A percentile compares a stretch with the other conserved stretches of the same genome.
These are phyloP conservation scores for Ogataea salicorniae DNA, from an alignment of 805 yeast genomes.

Conservation along the genomic window DNA sequence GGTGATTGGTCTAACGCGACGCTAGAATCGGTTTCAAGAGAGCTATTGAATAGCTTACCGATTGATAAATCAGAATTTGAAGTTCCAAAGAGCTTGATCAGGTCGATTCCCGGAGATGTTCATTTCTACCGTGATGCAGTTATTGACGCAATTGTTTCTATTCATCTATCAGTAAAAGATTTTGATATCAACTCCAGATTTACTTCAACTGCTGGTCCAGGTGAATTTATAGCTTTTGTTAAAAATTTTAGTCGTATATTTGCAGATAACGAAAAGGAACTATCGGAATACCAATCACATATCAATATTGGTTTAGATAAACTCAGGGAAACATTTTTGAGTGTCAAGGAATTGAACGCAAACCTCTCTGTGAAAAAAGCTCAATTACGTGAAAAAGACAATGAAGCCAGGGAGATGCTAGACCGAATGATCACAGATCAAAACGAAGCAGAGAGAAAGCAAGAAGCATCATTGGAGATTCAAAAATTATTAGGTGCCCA, in stretches of 20 bases:
- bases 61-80: slow-evolving; percentile 42
- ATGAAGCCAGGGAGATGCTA: slow-evolving; percentile 66
- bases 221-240: slow-evolving; percentile 49
- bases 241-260: slow-evolving; percentile 40
- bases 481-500: slow-evolving; percentile 65
- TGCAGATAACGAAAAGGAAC: slow-evolving; percentile 36
- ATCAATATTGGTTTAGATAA: slow-evolving; percentile 69
- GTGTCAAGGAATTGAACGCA: slow-evolving; percentile 55
- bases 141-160: slow-evolving; percentile 38
- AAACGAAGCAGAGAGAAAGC: slow-evolving; percentile 86
- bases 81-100: slow-evolving; percentile 27
- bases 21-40: slow-evolving; percentile 43
- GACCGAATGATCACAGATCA: slow-evolving; percentile 77
- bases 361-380: slow-evolving; percentile 49
- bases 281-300: slow-evolving; percentile 68
- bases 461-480: slow-evolving; percentile 76
- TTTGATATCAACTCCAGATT: not conserved
- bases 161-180: slow-evolving; percentile 34
- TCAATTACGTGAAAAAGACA: slow-evolving; percentile 49
- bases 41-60: slow-evolving; percentile 35
- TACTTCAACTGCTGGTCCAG: slow-evolving; percentile 39
- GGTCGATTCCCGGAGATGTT: slow-evolving; percentile 10
- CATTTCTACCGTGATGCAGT: slow-evolving; percentile 32
- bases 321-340: slow-evolving; percentile 68
- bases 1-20: slow-evolving; percentile 69